Conservation (phyloP, 495 filamentous ascomycete genomes). For the Usnea hakonensis region DNA sequence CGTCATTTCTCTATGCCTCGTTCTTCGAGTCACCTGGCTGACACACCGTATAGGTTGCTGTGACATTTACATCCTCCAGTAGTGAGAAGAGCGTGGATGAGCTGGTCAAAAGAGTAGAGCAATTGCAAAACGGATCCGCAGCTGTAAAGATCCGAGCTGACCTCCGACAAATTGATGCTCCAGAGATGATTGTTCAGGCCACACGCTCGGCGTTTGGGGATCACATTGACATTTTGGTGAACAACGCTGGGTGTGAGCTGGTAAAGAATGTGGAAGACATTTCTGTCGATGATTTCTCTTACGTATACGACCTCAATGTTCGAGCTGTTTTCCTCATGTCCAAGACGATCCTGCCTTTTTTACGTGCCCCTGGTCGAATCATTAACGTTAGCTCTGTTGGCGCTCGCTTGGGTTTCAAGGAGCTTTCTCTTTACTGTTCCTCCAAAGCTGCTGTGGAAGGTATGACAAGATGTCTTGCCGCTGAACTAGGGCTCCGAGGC, state of each 20-base stretch:
- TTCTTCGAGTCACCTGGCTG: neutral
- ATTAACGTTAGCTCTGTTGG: constrained; percentile 49
- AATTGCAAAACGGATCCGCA: constrained; percentile 26
- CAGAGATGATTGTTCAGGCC: constrained; percentile 10
- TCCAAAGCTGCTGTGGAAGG: constrained; percentile 44
- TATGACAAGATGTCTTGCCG: constrained; percentile 36
- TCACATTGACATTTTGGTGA: constrained; percentile 26
- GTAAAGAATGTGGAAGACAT: constrained; percentile 26
- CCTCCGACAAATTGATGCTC: constrained; percentile 27
- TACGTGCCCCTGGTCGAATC: constrained; percentile 41
- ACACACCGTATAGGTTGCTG: constrained; percentile 27
- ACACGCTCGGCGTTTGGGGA: constrained; percentile 26
- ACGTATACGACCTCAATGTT: constrained; percentile 38
- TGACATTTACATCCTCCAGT: constrained; percentile 36
- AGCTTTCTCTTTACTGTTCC: constrained; percentile 34
- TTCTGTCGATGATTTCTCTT: constrained; percentile 31
- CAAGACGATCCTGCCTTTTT: constrained; percentile 40
- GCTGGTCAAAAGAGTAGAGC: constrained; percentile 30
- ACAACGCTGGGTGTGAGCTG: constrained; percentile 23
- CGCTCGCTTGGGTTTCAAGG: constrained; percentile 33
- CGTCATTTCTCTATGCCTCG: neutral
- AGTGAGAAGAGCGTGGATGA: constrained; percentile 30
- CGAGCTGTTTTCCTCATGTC: constrained; percentile 34
- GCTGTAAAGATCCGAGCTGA: constrained; percentile 34
- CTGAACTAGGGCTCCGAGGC: constrained; percentile 36